Evolutionary conservation across 257 asterid genomes (phyloP).

Genomic region (Nicotiana otophora): DNA sequence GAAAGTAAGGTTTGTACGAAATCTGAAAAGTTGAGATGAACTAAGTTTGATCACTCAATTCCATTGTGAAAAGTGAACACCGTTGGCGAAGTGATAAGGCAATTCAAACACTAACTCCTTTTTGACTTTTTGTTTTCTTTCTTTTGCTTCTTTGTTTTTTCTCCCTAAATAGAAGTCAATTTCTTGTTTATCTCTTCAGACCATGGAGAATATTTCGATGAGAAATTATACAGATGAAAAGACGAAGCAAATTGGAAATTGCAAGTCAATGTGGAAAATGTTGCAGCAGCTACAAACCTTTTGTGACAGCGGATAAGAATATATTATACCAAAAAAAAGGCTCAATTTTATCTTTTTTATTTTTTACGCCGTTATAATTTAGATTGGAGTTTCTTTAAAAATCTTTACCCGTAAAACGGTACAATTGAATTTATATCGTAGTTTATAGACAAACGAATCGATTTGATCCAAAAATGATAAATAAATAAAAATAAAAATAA

Average conservation of each 20-base stretch:
- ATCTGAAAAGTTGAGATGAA: background rate
- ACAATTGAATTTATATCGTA: too few relatives aligned
- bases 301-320: background rate
- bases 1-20: background rate
- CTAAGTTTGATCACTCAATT: background rate
- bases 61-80: background rate
- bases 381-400: too few relatives aligned
- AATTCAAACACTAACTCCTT: background rate
- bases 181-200: too few relatives aligned
- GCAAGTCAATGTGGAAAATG: background rate
- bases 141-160: too few relatives aligned
- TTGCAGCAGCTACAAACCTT: background rate
- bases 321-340: too few relatives aligned
- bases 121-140: background rate
- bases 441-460: too few relatives aligned
- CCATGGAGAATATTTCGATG: background rate
- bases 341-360: too few relatives aligned
- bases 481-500: too few relatives aligned
- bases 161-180: background rate
- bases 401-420: too few relatives aligned
- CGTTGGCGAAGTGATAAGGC: conserved; percentile 1
- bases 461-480: too few relatives aligned
- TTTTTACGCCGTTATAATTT: too few relatives aligned
- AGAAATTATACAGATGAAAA: background rate
- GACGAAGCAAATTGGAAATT: background rate